Evolutionary conservation across 805 yeast species (phyloP).

Genomic region (Grigorovia yakushimaensis): DNA sequence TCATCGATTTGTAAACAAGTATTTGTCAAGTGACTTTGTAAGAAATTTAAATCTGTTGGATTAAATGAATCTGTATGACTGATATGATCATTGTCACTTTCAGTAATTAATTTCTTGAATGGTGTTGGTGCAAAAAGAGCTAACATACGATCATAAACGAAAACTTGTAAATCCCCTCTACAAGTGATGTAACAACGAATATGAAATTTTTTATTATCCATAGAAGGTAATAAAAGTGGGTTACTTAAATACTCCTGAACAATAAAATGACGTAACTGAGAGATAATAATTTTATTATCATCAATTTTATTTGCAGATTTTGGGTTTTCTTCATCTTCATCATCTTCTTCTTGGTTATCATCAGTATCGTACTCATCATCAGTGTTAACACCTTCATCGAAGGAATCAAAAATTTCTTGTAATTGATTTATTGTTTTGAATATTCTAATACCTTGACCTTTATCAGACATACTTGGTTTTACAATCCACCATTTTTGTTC

Average conservation of each 20-base stretch:
- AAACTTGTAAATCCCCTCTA: slow-evolving; percentile 64
- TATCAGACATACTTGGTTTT: slow-evolving; percentile 95
- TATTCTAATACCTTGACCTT: slow-evolving; percentile 89
- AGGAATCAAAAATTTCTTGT: slow-evolving; percentile 74
- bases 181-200: slow-evolving; percentile 76
- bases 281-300: slow-evolving; percentile 62
- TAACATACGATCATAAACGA: slow-evolving; percentile 69
- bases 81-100: slow-evolving; percentile 10
- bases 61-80: slow-evolving; percentile 11
- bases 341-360: slow-evolving; percentile 32
- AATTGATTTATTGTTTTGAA: slow-evolving; percentile 71
- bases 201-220: slow-evolving; percentile 73
- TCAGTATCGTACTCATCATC: slow-evolving; percentile 58
- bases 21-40: slow-evolving; percentile 81
- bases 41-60: slow-evolving; percentile 30
- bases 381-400: slow-evolving; percentile 36
- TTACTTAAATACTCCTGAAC: slow-evolving; percentile 68
- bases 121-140: slow-evolving; percentile 63
- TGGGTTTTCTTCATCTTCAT: too few relatives aligned
- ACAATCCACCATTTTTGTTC: slow-evolving; percentile 65
- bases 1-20: slow-evolving; percentile 73
- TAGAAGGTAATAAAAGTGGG: slow-evolving; percentile 57
- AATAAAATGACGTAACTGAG: slow-evolving; percentile 83
- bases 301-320: slow-evolving; percentile 28
- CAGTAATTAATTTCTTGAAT: slow-evolving; percentile 31